These are phyloP conservation scores for Phialocephala subalpina DNA, from an alignment of 2,329 filamentous ascomycete genomes.

Conservation along the genomic window DNA sequence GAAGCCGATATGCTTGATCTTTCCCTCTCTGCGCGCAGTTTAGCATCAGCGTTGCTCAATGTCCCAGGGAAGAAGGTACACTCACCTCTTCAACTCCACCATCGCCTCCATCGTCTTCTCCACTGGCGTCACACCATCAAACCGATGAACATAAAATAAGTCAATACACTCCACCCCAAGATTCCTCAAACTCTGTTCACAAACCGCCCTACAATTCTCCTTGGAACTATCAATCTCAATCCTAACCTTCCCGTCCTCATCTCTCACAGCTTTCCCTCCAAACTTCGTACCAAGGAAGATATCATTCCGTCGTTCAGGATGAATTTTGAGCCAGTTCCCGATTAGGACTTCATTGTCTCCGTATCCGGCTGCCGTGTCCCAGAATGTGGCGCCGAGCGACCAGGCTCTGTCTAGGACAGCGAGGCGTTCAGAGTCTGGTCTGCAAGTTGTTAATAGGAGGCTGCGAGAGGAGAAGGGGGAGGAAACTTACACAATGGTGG, in stretches of 20 bases:
- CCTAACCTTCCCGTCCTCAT: conserved; percentile 1
- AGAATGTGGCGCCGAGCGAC: conserved; percentile 38
- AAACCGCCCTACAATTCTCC: conserved; percentile 5
- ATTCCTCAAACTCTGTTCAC: conserved; percentile 15
- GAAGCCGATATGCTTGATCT: conserved; percentile 64
- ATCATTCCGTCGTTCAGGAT: conserved; percentile 48
- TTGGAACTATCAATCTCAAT: background rate
- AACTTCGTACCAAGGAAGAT: conserved; percentile 55
- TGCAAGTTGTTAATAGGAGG: background rate
- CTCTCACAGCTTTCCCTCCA: background rate
- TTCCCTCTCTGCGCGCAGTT: conserved; percentile 51
- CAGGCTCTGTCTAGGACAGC: background rate
- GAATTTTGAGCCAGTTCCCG: conserved; percentile 53
- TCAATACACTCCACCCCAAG: conserved; percentile 11
- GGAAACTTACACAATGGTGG: conserved; percentile 37
- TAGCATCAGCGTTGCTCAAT: background rate
- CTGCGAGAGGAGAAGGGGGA: background rate
- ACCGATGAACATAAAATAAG: conserved; percentile 50
- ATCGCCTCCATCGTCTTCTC: conserved; percentile 51
- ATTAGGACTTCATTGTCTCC: conserved; percentile 54
- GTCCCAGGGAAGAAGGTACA: background rate
- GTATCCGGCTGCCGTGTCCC: conserved; percentile 39
- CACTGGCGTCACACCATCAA: conserved; percentile 48
- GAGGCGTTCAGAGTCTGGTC: conserved; percentile 6
- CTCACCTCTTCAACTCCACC: conserved; percentile 45